Base-by-base conservation (phyloP, 208 protist genomes). In the Porcisia hertigi region DNA sequence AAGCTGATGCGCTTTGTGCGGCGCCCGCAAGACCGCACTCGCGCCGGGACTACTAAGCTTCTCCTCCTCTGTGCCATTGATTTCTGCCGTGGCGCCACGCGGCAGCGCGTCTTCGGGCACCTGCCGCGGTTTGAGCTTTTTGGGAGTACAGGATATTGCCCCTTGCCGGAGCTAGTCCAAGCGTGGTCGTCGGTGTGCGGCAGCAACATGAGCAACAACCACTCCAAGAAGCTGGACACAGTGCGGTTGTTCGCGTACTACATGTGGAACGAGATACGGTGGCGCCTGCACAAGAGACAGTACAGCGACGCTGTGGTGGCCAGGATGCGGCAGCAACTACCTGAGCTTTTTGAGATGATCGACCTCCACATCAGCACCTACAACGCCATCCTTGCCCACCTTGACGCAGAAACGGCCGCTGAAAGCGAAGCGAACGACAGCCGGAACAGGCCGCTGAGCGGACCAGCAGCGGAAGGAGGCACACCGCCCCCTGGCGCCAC, bases 121-220 rank as follows among this genome's bases (percentile, higher is more conserved):
- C 53, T 83, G 30, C 92, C 92, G 47, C 55, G 88, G 23, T 94
- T 87, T 73, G 71, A 87, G 52, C 59, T 94, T 20, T 83, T 96
- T 20, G 92, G 92, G 30, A 79, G 76, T 41, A 79, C 76, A 11
- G 88, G 93, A 64, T 79, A 84, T 55, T 91, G 82, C 34, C 88
- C 92, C 25, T 71, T 96, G 49, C 72, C 75, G 64, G 84, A 91
- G 45, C 76, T 96, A 65, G 69, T 94, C 16, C 57, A 80, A 23
- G 72, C 74, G 30, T 96, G 92, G 90, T 57, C 73, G 6, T 71
- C 59, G 6, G 67, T 47, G 45, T 43, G 72, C 63, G 77, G 55
- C 71, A 78, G 2, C 57, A 65, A 30, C 66, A 34, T 25, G n/a
- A 45, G 14, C 54, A 55, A 11, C 12, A 72, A 36, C 43, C 9